Conservation (phyloP, 306 rosid species). For the Glycine soja region DNA sequence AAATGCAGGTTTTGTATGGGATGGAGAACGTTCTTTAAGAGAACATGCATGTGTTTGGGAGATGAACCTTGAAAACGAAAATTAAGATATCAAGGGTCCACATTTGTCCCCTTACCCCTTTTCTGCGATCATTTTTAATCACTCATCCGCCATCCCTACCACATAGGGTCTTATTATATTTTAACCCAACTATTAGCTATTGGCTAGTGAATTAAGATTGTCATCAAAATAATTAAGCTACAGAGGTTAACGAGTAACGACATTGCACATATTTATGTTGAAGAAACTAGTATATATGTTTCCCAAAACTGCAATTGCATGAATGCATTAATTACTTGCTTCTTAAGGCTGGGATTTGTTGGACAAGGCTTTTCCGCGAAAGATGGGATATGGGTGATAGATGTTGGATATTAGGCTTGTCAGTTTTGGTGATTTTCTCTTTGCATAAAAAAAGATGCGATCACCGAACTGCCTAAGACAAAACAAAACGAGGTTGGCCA, state of each 20-base stretch:
- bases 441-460: background rate
- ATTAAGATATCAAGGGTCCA: slow-evolving; percentile 68
- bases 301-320: slow-evolving; percentile 3
- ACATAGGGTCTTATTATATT: background rate
- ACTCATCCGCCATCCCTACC: slow-evolving; percentile 1
- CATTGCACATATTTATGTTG: background rate
- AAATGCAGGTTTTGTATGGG: slow-evolving; percentile 65
- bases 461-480: background rate
- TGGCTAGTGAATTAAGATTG: no score
- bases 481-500: background rate
- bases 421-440: background rate
- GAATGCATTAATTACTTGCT: background rate
- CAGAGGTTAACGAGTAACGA: background rate
- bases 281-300: background rate
- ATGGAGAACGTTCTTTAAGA: slow-evolving; percentile 66
- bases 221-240: background rate
- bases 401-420: background rate
- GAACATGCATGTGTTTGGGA: slow-evolving; percentile 93
- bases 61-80: slow-evolving; percentile 62
- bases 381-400: no score
- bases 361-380: slow-evolving; percentile 13
- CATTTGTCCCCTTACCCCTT: slow-evolving; percentile 59
- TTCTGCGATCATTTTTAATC: slow-evolving; percentile 36
- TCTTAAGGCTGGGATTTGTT: background rate
- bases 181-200: background rate